Base-by-base conservation (phyloP, 805 yeast species). In the Sugiyamaella valdiviana region DNA sequence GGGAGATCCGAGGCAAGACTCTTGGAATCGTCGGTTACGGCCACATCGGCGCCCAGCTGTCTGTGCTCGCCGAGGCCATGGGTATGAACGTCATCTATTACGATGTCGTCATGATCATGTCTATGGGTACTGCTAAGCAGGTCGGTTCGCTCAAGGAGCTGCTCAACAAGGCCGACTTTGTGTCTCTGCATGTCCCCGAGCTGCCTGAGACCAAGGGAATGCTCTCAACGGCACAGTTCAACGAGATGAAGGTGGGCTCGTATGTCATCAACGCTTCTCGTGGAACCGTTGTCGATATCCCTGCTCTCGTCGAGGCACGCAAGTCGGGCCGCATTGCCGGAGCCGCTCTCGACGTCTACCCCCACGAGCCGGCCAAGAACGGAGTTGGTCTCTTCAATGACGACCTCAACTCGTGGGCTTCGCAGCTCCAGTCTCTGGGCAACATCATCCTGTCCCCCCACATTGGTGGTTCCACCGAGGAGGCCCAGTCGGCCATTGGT, bases 1-100 rank as follows among this genome's bases (percentile, higher is more conserved):
- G 98, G 98, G 99, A 93, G 73, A 90, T 93, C 59, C 85, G 99
- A 74, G 99, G 99, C 58, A 93, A 93, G 71, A 91, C 99, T 43
- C 76, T 93, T 61, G 99, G 99, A 53, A 93, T 93, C 63, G 77
- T 93, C 36, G 99, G 99, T 59, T 93, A 93, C 64, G 99, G 99
- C 61, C 99, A 93, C 70, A 93, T 93, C 72, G 99, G 99, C 61
- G 74, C 98, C 44, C 99, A 93, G 73, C 81, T 93, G 66, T 85
- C 96, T 6, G 99, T 93, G 9, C 74, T 93, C 60, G 98, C 99
- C 44, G 99, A 93, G 76, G 80, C 97, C 40, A 81, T 93, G 82
- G 99, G 99, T 72, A 83, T 93, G 96, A 85, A 85, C 59, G 97
- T 93, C 46, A 72, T 91, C 53, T 93, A 91, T 75, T 88, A 89